phyloP scores from a whole-genome alignment of 1,284 basidiomycete species.

The Moniliophthora roreri region DNA sequence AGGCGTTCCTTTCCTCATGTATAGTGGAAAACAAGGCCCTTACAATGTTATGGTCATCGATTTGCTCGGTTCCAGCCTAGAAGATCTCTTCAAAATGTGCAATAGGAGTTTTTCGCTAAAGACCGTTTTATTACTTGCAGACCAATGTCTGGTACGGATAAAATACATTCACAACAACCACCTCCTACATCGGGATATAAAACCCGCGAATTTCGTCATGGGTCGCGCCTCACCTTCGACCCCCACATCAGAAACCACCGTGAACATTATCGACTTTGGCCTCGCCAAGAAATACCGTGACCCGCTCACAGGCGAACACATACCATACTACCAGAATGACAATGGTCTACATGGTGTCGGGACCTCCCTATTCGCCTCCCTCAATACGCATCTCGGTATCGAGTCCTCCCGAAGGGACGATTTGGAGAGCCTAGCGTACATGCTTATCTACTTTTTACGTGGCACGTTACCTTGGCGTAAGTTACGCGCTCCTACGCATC shows the following conservation, averaged over 20 bases:
- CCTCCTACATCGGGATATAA: conserved; percentile 91
- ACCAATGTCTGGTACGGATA: conserved; percentile 82
- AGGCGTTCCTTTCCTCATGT: conserved; percentile 93
- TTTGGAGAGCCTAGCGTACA: conserved; percentile 89
- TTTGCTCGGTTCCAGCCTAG: conserved; percentile 89
- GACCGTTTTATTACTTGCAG: conserved; percentile 89
- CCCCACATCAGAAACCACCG: conserved; percentile 9
- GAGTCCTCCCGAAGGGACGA: conserved; percentile 90
- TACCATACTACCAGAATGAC: conserved; percentile 90
- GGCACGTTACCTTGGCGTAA: conserved; percentile 92
- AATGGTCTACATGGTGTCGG: conserved; percentile 90
- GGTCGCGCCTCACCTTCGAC: conserved; percentile 29
- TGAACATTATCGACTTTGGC: conserved; percentile 94
- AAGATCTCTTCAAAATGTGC: conserved; percentile 95
- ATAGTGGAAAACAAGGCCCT: conserved; percentile 92
- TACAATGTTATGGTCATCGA: conserved; percentile 98
- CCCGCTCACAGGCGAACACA: conserved; percentile 82
- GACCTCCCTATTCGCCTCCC: conserved; percentile 91
- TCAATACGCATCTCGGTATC: conserved; percentile 93
- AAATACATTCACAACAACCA: conserved; percentile 75
- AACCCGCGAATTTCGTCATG: conserved; percentile 94
- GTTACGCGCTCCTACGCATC: conserved; percentile 58
- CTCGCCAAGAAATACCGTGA: conserved; percentile 96
- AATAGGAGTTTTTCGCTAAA: conserved; percentile 91
- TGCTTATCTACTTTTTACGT: conserved; percentile 91